These are phyloP conservation scores for Gracilaria gracilis DNA, from an alignment of 23 red algal genomes.

Conservation along the genomic window DNA sequence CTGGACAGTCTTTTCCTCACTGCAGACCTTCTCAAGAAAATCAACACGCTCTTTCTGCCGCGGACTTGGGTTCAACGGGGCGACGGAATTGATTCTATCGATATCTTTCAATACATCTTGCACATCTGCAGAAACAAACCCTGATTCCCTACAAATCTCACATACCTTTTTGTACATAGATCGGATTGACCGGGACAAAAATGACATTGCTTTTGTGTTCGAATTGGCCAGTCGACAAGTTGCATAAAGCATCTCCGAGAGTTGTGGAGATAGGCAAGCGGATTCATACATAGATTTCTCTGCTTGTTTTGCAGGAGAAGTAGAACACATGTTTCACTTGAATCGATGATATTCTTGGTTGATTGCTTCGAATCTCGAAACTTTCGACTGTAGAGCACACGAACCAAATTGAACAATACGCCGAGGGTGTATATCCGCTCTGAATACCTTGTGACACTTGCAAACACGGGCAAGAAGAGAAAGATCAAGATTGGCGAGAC, in stretches of 20 bases:
- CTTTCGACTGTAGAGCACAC: background rate
- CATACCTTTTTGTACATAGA: constrained; percentile 13
- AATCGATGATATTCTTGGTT: background rate
- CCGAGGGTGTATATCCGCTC: constrained; percentile 13
- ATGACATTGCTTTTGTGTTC: background rate
- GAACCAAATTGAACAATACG: background rate
- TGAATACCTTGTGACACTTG: background rate
- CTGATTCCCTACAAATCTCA: constrained; percentile 5
- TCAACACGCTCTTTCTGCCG: background rate
- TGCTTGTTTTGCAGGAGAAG: background rate
- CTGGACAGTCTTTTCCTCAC: background rate
- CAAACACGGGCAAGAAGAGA: background rate
- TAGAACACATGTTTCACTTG: background rate
- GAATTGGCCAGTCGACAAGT: constrained; percentile 2
- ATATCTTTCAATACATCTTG: constrained; percentile 24
- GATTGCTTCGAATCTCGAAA: background rate
- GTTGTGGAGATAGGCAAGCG: background rate
- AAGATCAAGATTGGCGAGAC: background rate
- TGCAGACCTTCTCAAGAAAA: background rate
- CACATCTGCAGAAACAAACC: constrained; percentile 15
- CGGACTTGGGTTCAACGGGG: constrained; percentile 6
- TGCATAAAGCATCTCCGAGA: constrained; percentile 5
- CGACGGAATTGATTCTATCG: background rate
- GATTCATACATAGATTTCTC: background rate
- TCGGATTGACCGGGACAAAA: background rate